Conservation (phyloP, 176 grass and related monocot species). For the Oryza meyeriana region DNA sequence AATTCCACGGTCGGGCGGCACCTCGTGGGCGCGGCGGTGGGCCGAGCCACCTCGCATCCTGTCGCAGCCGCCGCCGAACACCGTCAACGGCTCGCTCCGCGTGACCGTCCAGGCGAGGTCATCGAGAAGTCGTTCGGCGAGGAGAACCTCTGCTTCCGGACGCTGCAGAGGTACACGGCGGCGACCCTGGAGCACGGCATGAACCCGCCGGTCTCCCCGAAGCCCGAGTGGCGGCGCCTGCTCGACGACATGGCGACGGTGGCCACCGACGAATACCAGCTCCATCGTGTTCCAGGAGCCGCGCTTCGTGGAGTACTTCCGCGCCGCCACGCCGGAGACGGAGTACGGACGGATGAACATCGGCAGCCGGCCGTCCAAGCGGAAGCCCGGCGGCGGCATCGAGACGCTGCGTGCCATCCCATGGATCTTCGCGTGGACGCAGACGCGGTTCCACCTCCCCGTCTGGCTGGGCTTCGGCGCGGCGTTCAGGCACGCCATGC, state of each 20-base stretch:
- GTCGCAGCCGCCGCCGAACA: constrained; percentile 75
- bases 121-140: constrained; percentile 75
- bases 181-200: constrained; percentile 76
- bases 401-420: constrained; percentile 77
- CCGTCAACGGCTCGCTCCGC: constrained; percentile 62
- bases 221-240: constrained; percentile 58
- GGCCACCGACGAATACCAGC: constrained; percentile 61
- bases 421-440: constrained; percentile 87
- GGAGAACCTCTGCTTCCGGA: constrained; percentile 65
- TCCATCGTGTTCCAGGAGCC: constrained; percentile 65
- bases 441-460: constrained; percentile 81
- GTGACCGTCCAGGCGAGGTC: constrained; percentile 74
- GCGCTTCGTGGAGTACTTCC: constrained; percentile 78
- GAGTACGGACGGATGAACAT: constrained; percentile 89
- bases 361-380: constrained; percentile 71
- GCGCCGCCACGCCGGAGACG: constrained; percentile 58
- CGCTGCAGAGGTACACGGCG: constrained; percentile 63
- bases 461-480: constrained; percentile 74
- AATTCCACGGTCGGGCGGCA: constrained; percentile 72
- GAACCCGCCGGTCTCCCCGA: constrained; percentile 53
- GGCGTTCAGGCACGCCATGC: constrained; percentile 55
- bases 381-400: constrained; percentile 63
- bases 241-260: constrained; percentile 68
- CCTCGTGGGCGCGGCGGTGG: constrained; percentile 59
- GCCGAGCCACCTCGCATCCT: constrained; percentile 80